Conservation (phyloP, 2,329 filamentous ascomycete species). For the Stachybotrys echinatus region DNA sequence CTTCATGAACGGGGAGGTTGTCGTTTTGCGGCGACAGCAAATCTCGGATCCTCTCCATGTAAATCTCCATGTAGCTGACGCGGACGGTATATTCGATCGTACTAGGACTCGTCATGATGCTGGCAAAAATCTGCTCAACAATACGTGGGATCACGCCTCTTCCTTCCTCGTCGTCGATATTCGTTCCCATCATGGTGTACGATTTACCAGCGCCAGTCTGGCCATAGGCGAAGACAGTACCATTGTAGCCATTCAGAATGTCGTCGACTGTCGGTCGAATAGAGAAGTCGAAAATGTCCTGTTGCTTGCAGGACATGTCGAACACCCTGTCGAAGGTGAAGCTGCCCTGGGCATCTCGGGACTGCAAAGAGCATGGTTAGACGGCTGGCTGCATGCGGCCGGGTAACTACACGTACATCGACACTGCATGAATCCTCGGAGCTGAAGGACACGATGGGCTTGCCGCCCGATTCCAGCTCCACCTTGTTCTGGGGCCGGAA, state of each 20-base stretch:
- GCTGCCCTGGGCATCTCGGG: constrained; percentile 72
- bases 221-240: constrained; percentile 96
- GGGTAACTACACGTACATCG: constrained; percentile 54
- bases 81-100: constrained; percentile 98
- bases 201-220: constrained; percentile 98
- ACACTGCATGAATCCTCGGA: constrained; percentile 83
- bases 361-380: constrained; percentile 46
- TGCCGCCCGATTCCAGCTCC: constrained; percentile 83
- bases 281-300: constrained; percentile 96
- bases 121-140: constrained; percentile 94
- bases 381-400: constrained; percentile 2
- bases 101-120: constrained; percentile 83
- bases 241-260: constrained; percentile 98
- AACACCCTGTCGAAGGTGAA: constrained; percentile 99
- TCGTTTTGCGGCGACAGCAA: constrained; percentile 88
- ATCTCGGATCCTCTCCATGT: constrained; percentile 98
- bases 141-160: constrained; percentile 96
- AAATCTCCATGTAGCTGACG: constrained; percentile 99
- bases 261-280: constrained; percentile 95
- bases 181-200: constrained; percentile 80
- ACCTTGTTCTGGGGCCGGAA: constrained; percentile 96
- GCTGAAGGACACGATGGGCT: constrained; percentile 86
- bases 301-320: constrained; percentile 84
- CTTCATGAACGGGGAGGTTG: constrained; percentile 95
- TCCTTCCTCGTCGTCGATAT: constrained; percentile 83